Evolutionary conservation across 306 rosid genomes (phyloP).

Genomic region (Trifolium fragiferum): DNA sequence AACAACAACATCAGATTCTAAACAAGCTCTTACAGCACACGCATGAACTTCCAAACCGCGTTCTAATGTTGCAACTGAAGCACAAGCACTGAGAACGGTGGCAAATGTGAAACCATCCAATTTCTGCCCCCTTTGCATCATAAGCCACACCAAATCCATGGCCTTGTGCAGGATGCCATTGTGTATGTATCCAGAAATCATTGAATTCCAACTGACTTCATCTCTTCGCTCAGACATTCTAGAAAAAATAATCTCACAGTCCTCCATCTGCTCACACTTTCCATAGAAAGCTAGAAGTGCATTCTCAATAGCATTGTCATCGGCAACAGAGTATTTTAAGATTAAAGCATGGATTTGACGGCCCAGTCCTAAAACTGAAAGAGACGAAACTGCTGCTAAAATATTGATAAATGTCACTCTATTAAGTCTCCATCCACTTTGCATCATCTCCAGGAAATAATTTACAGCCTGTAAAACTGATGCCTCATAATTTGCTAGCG

Average conservation of each 20-base stretch:
- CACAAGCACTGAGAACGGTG: slow-evolving; percentile 95
- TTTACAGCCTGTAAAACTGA: slow-evolving; percentile 60
- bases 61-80: slow-evolving; percentile 84
- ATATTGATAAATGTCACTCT: slow-evolving; percentile 78
- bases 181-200: slow-evolving; percentile 91
- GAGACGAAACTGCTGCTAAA: slow-evolving; percentile 73
- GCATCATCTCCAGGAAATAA: slow-evolving; percentile 78
- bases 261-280: slow-evolving; percentile 64
- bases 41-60: slow-evolving; percentile 97
- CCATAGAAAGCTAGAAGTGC: slow-evolving; percentile 88
- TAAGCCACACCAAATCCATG: slow-evolving; percentile 77
- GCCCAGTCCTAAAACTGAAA: slow-evolving; percentile 59
- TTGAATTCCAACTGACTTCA: slow-evolving; percentile 90
- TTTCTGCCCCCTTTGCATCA: slow-evolving; percentile 88
- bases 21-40: slow-evolving; percentile 71
- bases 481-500: slow-evolving; percentile 64
- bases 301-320: slow-evolving; percentile 73
- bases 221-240: slow-evolving; percentile 78
- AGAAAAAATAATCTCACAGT: slow-evolving; percentile 73
- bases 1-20: slow-evolving; percentile 79
- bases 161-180: slow-evolving; percentile 75
- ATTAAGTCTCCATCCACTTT: slow-evolving; percentile 68
- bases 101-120: slow-evolving; percentile 87
- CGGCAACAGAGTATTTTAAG: slow-evolving; percentile 56
- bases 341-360: slow-evolving; percentile 73